Evolutionary conservation across 805 yeast genomes (phyloP).

Genomic region (Trichomonascus vanleenenianus): DNA sequence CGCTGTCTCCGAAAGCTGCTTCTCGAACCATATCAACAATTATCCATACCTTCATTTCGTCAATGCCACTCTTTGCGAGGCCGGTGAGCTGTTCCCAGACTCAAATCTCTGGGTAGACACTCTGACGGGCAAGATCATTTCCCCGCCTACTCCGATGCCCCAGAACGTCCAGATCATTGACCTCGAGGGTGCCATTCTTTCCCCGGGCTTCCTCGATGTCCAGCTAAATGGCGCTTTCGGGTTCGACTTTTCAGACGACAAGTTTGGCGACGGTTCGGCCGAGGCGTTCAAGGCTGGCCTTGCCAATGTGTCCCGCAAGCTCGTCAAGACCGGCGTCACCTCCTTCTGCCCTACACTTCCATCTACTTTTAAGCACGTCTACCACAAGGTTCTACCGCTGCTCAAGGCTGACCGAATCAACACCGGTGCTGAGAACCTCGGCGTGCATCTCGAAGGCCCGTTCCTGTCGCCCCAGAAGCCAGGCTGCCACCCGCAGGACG

Average conservation of each 20-base stretch:
- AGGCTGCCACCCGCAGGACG: slow-evolving; percentile 46
- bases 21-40: slow-evolving; percentile 1
- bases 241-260: slow-evolving; percentile 39
- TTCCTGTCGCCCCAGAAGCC: slow-evolving; percentile 42
- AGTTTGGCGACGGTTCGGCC: slow-evolving; percentile 26
- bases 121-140: slow-evolving; percentile 35
- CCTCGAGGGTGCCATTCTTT: slow-evolving; percentile 38
- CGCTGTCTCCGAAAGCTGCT: slow-evolving; percentile 30
- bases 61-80: slow-evolving; percentile 19
- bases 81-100: slow-evolving; percentile 20
- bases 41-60: slow-evolving; percentile 10
- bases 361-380: slow-evolving; percentile 43
- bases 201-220: slow-evolving; percentile 51
- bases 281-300: slow-evolving; percentile 17
- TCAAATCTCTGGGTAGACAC: slow-evolving; percentile 39
- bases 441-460: slow-evolving; percentile 58
- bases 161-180: slow-evolving; percentile 30
- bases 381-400: slow-evolving; percentile 39
- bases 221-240: slow-evolving; percentile 56
- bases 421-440: slow-evolving; percentile 31
- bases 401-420: slow-evolving; percentile 31
- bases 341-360: slow-evolving; percentile 51
- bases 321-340: slow-evolving; percentile 47
- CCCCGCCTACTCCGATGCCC: slow-evolving; percentile 18
- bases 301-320: slow-evolving; percentile 15